These are phyloP conservation scores for Trichoderma orchidacearum DNA, from an alignment of 495 filamentous ascomycete species.

Conservation along the genomic window DNA sequence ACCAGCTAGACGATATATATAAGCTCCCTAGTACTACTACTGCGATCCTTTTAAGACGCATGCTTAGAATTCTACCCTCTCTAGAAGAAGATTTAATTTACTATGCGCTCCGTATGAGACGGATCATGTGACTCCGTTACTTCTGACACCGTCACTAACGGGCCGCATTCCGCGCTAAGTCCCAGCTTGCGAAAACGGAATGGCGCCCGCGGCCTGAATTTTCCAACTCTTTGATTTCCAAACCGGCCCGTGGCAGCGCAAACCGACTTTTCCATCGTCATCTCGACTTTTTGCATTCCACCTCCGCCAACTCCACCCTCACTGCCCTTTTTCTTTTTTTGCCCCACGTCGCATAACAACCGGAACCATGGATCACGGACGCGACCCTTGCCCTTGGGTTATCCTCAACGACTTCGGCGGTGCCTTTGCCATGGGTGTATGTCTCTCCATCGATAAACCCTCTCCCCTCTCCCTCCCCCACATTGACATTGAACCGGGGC, in stretches of 20 bases:
- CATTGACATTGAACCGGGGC: not conserved
- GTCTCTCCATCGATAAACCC: constrained; percentile 18
- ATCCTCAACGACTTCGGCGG: constrained; percentile 93
- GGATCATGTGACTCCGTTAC: not conserved
- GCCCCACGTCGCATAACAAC: not conserved
- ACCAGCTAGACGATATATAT: no score
- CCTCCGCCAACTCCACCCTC: not conserved
- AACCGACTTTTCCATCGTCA: not conserved
- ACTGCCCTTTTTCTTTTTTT: not conserved
- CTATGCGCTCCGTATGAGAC: not conserved
- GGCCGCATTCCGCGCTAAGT: not conserved
- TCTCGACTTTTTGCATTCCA: not conserved
- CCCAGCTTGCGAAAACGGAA: not conserved
- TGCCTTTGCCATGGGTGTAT: constrained; percentile 93
- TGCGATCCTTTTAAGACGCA: no score
- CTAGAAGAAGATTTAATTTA: no score
- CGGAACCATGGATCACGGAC: constrained; percentile 58
- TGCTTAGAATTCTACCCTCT: no score
- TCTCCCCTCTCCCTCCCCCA: not conserved
- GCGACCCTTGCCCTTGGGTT: constrained; percentile 94
- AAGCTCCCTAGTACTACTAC: no score
- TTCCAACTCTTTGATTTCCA: not conserved
- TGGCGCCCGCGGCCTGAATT: not conserved
- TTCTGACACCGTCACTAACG: not conserved
- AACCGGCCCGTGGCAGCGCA: not conserved